phyloP scores from a whole-genome alignment of 257 asterid genomes.

The Salvia splendens region DNA sequence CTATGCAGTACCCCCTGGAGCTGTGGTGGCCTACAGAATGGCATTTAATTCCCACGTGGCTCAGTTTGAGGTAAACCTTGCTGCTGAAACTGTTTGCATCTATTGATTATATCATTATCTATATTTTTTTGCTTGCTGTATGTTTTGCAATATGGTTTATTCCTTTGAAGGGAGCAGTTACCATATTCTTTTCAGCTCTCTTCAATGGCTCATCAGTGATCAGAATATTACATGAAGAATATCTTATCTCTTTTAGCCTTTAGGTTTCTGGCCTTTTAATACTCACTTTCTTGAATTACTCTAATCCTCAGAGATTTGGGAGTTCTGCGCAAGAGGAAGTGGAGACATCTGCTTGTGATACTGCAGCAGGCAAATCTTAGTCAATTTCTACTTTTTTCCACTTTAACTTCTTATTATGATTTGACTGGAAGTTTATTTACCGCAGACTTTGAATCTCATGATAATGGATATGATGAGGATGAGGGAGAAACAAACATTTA shows the following conservation, averaged over 20 bases:
- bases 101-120: constrained; percentile 12
- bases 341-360: constrained; percentile 75
- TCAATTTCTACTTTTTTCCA: constrained; percentile 23
- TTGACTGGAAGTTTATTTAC: constrained; percentile 25
- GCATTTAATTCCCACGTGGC: constrained; percentile 62
- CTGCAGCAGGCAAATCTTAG: constrained; percentile 59
- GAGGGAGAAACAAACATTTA: constrained; percentile 80
- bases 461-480: constrained; percentile 63
- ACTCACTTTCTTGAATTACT: constrained; percentile 8
- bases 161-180: constrained; percentile 9
- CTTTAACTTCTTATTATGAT: constrained; percentile 30
- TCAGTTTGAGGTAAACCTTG: constrained; percentile 64
- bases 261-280: constrained; percentile 25
- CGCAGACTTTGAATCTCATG: constrained; percentile 63
- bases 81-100: constrained; percentile 16
- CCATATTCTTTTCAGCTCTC: constrained; percentile 16
- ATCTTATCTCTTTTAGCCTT: not conserved
- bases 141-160: constrained; percentile 1
- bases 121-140: constrained; percentile 27
- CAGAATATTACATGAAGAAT: constrained; percentile 14
- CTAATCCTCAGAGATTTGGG: constrained; percentile 60
- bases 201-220: not conserved
- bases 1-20: constrained; percentile 67
- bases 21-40: constrained; percentile 62
- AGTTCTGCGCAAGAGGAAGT: constrained; percentile 67